Percentiles rank a stretch among this genome's conserved stretches.
These are phyloP conservation scores for Corchorus olitorius DNA, from an alignment of 345 rosid species.

Conservation along the genomic window DNA sequence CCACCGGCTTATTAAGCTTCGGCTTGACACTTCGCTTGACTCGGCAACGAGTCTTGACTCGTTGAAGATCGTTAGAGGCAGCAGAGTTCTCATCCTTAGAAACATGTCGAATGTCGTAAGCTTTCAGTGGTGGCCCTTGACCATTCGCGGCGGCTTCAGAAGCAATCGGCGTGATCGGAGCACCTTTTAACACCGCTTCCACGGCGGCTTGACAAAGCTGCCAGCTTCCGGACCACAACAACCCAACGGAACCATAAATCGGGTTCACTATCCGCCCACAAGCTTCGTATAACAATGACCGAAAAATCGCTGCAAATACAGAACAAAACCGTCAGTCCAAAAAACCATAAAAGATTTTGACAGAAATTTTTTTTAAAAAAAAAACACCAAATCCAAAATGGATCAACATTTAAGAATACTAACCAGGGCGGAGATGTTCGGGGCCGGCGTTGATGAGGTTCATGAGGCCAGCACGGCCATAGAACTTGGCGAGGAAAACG, in stretches of 20 bases:
- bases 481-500: slow-evolving; percentile 93
- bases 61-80: slow-evolving; percentile 35
- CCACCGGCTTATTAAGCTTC: slow-evolving; percentile 22
- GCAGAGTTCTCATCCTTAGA: slow-evolving; percentile 71
- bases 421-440: slow-evolving; percentile 94
- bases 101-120: slow-evolving; percentile 86
- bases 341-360: not conserved
- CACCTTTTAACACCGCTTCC: slow-evolving; percentile 84
- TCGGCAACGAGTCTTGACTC: slow-evolving; percentile 53
- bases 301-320: slow-evolving; percentile 64
- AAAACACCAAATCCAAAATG: not conserved
- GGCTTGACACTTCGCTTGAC: slow-evolving; percentile 46
- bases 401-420: not conserved
- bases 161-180: slow-evolving; percentile 73
- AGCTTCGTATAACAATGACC: slow-evolving; percentile 95
- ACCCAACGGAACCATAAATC: slow-evolving; percentile 91
- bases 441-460: slow-evolving; percentile 98
- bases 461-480: slow-evolving; percentile 96
- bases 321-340: not conserved
- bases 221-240: slow-evolving; percentile 95
- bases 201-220: slow-evolving; percentile 95
- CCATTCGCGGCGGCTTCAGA: slow-evolving; percentile 68
- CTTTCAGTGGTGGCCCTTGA: slow-evolving; percentile 76
- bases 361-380: not conserved
- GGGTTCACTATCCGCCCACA: slow-evolving; percentile 98